Evolutionary conservation across 1,284 basidiomycete species (phyloP), one percentile per base, ranked within the genome.

Genomic region (Ustilago hordei): DNA sequence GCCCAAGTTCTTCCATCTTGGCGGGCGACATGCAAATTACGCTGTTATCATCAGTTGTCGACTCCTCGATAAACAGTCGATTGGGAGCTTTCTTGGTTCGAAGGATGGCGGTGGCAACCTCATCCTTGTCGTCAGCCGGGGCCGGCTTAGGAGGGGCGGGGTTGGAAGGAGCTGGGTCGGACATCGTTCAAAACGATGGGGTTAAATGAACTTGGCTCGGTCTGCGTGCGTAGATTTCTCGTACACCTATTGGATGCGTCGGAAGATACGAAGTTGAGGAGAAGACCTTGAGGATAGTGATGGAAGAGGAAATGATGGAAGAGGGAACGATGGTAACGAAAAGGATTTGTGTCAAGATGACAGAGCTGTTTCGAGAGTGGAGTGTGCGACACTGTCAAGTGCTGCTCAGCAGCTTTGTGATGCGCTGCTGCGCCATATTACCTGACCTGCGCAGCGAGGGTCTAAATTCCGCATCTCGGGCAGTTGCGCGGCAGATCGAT

Each of bases 21-120:
- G 92, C 92, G 59, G 96, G 95, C 88, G 96, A 94, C 52, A 99
- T 89, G 47, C 94, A 95, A 56, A 95, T 95, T 78, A 98, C 95
- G 91, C 86, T 87, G 78, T 86, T 86, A 69, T 86, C 85, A 58
- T 86, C 85, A 6, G 85, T 85, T 31, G 82, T 85, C 15, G 85
- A 71, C 67, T 86, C 85, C 28, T 86, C 85, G n/a, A 86, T 84
- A 41, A 85, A 86, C 15, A 85, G 70, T 6, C 81, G 76, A 69
- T 85, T 85, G 2, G 83, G 79, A 1, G 75, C 79, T 53, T 83
- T 83, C 77, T 85, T 85, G 43, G 77, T 70, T 28, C 84, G 77
- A 2, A 86, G 77, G 62, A 86, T 86, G 55, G 84, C 84, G 53
- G 82, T 80, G 17, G 84, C 84, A 4, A 79, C 78, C 69, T 85